Evolutionary conservation across 2,329 filamentous ascomycete species (phyloP), one percentile per base, ranked within the genome.

Genomic region (Cercospora sojina): DNA sequence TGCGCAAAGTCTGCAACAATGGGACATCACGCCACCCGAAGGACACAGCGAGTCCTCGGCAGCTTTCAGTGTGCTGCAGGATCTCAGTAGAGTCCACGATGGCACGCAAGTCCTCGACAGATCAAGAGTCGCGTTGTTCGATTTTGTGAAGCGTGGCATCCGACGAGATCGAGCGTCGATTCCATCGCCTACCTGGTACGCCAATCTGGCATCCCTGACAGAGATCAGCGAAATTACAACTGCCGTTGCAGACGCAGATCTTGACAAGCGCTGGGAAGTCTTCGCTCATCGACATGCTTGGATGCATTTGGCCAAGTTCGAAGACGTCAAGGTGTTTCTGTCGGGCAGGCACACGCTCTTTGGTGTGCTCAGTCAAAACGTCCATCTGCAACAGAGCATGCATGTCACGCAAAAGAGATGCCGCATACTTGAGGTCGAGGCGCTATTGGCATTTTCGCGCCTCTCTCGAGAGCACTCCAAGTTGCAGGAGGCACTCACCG

Each of bases 291-390:
- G 92, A 31, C 85, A 88, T 18, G 81, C 82, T 51, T 97, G 93
- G 93, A 92, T 97, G 88, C 64, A 69, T 10, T 62, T 65, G 43
- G 68, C 76, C n/a, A 91, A 89, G 66, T 91, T 91, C 68, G 86
- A 90, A 62, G 91, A 96, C 74, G 87, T 97, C 62, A 89, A 89
- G 65, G 87, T 91, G 62, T 88, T 98, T 23, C 78, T 97, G 18
- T 93, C 91, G 1, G 93, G 90, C 72, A 88, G 94, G 69, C 90
- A 93, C 72, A 95, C 92, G 0, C 85, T 93, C 0, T 88, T 97
- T 74, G 93, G 91, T 70, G 87, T 92, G 58, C 82, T 99, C 18
- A 90, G 90, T 69, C 88, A 90, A 69, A 90, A 90, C 69, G 79
- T 83, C n/a, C 79, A 85, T 18, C 80, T 96, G 12, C 86, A 88